A percentile compares a stretch with the other conserved stretches of the same genome.
These are phyloP conservation scores for Fraxinus americana DNA, from an alignment of 257 asterid species.

Conservation along the genomic window DNA sequence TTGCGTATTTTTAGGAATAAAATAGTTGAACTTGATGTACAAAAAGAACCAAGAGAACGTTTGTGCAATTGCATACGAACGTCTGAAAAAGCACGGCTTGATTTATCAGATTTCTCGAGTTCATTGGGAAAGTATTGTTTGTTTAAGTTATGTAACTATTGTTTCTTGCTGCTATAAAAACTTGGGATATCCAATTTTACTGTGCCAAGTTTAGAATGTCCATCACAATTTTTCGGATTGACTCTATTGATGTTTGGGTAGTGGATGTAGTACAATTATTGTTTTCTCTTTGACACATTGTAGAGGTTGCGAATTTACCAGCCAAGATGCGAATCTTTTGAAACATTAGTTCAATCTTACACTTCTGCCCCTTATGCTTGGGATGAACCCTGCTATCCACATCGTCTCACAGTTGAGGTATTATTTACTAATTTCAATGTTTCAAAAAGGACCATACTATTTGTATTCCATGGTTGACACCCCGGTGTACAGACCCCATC, in stretches of 20 bases:
- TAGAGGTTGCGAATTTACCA: constrained; percentile 91
- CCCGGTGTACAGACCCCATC: too few relatives aligned
- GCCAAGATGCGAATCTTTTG: constrained; percentile 92
- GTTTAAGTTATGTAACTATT: background rate
- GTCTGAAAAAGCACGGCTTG: background rate
- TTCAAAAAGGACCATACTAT: background rate
- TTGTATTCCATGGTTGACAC: too few relatives aligned
- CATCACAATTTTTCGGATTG: constrained; percentile 15
- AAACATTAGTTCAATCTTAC: constrained; percentile 83
- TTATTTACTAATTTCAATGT: constrained; percentile 29
- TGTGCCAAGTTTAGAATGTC: constrained; percentile 8
- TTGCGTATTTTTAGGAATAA: background rate
- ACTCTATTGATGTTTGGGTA: constrained; percentile 10
- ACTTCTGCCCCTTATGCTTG: constrained; percentile 86
- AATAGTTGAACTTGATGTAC: background rate
- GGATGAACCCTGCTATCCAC: constrained; percentile 98
- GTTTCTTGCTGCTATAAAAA: background rate
- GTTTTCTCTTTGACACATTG: constrained; percentile 33
- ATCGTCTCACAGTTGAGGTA: constrained; percentile 90
- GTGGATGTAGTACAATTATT: constrained; percentile 20
- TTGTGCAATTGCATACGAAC: background rate
- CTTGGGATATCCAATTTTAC: constrained; percentile 2
- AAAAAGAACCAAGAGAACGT: background rate
- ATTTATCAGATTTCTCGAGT: background rate
- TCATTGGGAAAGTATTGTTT: background rate